Conservation (phyloP, 371 early-diverging fungal species). For the Cokeromyces recurvatus region DNA sequence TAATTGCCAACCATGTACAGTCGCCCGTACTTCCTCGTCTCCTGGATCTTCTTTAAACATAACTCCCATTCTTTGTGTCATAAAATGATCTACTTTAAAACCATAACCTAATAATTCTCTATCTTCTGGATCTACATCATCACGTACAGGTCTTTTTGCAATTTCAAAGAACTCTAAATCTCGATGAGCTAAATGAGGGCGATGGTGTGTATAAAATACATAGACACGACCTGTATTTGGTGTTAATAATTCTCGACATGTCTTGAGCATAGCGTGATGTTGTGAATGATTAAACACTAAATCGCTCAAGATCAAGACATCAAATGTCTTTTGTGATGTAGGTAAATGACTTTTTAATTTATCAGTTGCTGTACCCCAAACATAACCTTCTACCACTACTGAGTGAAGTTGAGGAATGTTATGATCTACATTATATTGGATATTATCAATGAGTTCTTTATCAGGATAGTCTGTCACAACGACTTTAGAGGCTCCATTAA, state of each 20-base stretch:
- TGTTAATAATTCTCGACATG: slow-evolving; percentile 58
- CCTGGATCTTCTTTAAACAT: slow-evolving; percentile 93
- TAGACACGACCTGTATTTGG: slow-evolving; percentile 56
- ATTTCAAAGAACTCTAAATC: slow-evolving; percentile 82
- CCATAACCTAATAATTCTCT: slow-evolving; percentile 57
- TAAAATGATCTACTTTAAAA: slow-evolving; percentile 67
- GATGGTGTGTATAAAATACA: slow-evolving; percentile 68
- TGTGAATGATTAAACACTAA: slow-evolving; percentile 90
- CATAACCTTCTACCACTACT: slow-evolving; percentile 56
- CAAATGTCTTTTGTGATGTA: slow-evolving; percentile 23
- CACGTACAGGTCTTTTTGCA: slow-evolving; percentile 49
- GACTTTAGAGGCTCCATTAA: slow-evolving; percentile 73
- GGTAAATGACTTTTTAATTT: slow-evolving; percentile 34
- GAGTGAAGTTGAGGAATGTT: slow-evolving; percentile 14
- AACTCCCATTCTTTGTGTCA: slow-evolving; percentile 63
- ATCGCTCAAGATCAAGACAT: slow-evolving; percentile 85
- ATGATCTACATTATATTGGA: slow-evolving; percentile 60
- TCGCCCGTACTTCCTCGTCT: slow-evolving; percentile 71
- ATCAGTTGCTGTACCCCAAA: slow-evolving; percentile 79
- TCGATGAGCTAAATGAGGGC: slow-evolving; percentile 66
- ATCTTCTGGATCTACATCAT: slow-evolving; percentile 43
- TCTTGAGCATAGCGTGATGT: slow-evolving; percentile 65
- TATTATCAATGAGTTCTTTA: slow-evolving; percentile 70
- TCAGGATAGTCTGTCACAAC: slow-evolving; percentile 93
- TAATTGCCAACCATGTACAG: slow-evolving; percentile 76